phyloP scores from a whole-genome alignment of 1,284 basidiomycete species.

The Malassezia brasiliensis region DNA sequence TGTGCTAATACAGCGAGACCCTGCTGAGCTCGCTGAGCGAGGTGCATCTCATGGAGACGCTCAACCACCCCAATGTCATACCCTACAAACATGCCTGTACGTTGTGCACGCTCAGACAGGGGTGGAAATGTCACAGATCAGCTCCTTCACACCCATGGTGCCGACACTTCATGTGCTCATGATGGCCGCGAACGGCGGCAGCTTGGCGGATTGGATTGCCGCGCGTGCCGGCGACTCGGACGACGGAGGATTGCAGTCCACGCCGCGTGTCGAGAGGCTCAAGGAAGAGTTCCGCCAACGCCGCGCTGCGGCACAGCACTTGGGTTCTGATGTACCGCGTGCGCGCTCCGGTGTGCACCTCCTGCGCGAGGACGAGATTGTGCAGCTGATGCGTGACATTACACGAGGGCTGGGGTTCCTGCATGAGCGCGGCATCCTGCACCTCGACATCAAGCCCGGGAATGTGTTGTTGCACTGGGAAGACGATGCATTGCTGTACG shows the following conservation, averaged over 20 bases:
- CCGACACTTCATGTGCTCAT: slow-evolving; percentile 43
- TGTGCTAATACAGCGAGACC: slow-evolving; percentile 10
- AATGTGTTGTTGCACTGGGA: slow-evolving; percentile 88
- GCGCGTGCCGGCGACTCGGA: slow-evolving; percentile 21
- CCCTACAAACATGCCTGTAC: slow-evolving; percentile 82
- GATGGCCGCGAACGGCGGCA: slow-evolving; percentile 46
- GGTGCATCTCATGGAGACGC: slow-evolving; percentile 70
- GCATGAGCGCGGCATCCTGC: slow-evolving; percentile 55
- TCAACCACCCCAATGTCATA: slow-evolving; percentile 82
- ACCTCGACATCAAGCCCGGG: slow-evolving; percentile 83
- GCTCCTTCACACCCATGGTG: slow-evolving; percentile 31
- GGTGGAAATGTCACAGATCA: slow-evolving; percentile 57
- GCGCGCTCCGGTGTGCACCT: slow-evolving; percentile 28
- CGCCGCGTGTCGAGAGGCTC: slow-evolving; percentile 18
- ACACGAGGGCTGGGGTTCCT: slow-evolving; percentile 36
- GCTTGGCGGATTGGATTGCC: slow-evolving; percentile 39
- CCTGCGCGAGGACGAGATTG: slow-evolving; percentile 37
- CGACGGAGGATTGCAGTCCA: neutral
- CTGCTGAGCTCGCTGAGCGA: slow-evolving; percentile 46
- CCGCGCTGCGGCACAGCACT: slow-evolving; percentile 5
- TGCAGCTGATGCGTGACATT: slow-evolving; percentile 33
- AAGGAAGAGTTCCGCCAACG: slow-evolving; percentile 27
- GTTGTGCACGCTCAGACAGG: neutral
- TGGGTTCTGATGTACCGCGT: neutral
- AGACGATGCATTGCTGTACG: slow-evolving; percentile 62